phyloP scores from a whole-genome alignment of 805 yeast species.

The Lachancea thermotolerans region DNA sequence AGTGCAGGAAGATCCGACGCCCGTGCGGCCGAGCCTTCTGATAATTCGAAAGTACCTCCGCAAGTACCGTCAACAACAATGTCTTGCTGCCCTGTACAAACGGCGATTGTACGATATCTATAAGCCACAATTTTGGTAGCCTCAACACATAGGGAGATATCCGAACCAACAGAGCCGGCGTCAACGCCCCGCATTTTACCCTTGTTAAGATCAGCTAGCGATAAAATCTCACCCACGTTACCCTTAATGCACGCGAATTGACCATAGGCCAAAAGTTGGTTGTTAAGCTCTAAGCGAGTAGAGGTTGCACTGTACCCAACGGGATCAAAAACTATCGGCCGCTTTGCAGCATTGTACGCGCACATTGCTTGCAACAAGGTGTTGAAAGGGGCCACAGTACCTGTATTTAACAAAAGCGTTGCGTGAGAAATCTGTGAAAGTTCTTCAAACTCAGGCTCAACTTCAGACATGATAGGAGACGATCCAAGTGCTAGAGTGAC shows the following conservation, averaged over 20 bases:
- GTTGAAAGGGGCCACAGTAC: constrained; percentile 51
- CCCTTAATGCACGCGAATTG: constrained; percentile 70
- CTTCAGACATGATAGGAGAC: constrained; percentile 85
- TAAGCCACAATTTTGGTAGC: constrained; percentile 46
- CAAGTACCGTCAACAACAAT: constrained; percentile 42
- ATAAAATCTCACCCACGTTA: constrained; percentile 70
- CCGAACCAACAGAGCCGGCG: constrained; percentile 25
- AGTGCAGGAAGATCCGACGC: constrained; percentile 26
- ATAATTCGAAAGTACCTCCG: constrained; percentile 18
- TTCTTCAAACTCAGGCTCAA: constrained; percentile 57
- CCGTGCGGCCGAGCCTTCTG: constrained; percentile 12
- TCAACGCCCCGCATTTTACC: constrained; percentile 71
- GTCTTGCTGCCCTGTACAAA: constrained; percentile 61
- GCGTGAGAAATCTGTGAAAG: constrained; percentile 49
- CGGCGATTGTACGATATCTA: constrained; percentile 52
- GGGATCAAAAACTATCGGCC: constrained; percentile 77
- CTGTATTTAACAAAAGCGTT: constrained; percentile 65
- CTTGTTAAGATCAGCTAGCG: constrained; percentile 45
- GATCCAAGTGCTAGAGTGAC: constrained; percentile 78
- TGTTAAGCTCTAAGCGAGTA: constrained; percentile 45
- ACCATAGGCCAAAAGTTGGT: constrained; percentile 47
- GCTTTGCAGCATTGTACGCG: constrained; percentile 48
- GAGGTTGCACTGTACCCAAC: constrained; percentile 86
- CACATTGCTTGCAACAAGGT: constrained; percentile 46
- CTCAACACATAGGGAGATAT: constrained; percentile 25